These are phyloP conservation scores for Pseudocercospora fuligena DNA, from an alignment of 2,329 filamentous ascomycete species.

Conservation along the genomic window DNA sequence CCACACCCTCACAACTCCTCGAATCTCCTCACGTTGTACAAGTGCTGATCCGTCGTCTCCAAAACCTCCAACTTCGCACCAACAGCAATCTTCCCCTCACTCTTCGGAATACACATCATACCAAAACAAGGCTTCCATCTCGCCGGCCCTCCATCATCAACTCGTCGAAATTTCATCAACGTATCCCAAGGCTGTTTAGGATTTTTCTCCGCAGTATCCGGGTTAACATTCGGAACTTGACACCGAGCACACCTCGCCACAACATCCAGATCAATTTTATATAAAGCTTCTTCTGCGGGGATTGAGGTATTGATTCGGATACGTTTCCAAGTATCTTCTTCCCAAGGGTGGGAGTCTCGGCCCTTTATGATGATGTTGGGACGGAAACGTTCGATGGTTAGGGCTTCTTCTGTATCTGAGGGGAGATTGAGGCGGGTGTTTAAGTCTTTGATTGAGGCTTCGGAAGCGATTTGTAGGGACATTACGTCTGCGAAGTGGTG, in stretches of 20 bases:
- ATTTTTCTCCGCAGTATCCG: constrained; percentile 64
- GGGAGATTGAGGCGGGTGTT: constrained; percentile 55
- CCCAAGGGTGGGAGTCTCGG: constrained; percentile 56
- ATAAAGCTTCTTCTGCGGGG: constrained; percentile 39
- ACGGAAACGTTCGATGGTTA: constrained; percentile 66
- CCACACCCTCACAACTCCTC: constrained; percentile 35
- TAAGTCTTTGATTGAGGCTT: constrained; percentile 62
- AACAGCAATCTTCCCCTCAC: constrained; percentile 59
- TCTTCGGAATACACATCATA: constrained; percentile 65
- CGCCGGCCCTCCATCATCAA: constrained; percentile 63
- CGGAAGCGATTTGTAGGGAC: constrained; percentile 60
- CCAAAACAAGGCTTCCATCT: constrained; percentile 71
- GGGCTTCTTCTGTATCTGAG: constrained; percentile 48
- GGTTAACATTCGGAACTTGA: constrained; percentile 68
- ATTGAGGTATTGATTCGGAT: constrained; percentile 52
- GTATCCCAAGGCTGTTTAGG: constrained; percentile 65
- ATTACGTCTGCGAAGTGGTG: constrained; percentile 65
- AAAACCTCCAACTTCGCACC: constrained; percentile 64
- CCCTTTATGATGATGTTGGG: constrained; percentile 67
- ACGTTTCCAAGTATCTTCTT: constrained; percentile 67
- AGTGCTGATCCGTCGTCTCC: constrained; percentile 62
- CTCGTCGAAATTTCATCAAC: constrained; percentile 63
- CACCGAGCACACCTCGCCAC: constrained; percentile 65
- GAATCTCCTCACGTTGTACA: constrained; percentile 50
- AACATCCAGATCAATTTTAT: constrained; percentile 58